Base-by-base conservation (phyloP, 2,329 filamentous ascomycete species). In the Beauveria rudraprayagi region DNA sequence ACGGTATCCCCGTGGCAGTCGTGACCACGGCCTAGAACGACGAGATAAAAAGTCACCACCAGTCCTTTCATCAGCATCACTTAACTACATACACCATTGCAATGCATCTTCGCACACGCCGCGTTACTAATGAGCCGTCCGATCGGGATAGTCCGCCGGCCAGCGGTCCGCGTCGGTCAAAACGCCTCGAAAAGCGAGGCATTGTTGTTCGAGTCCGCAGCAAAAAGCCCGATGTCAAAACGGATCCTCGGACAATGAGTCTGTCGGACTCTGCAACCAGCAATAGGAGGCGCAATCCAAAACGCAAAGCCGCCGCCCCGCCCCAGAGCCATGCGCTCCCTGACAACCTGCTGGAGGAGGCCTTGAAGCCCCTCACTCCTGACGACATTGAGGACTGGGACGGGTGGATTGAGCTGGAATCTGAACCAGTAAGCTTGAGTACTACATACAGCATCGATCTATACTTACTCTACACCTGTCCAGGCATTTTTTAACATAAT, bases 401-500 rank as follows among this genome's bases (percentile, higher is more conserved):
- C 55, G 88, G 88, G 26, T 93, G 89, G 85, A 83, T 87, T 62
- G 92, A 97, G 69, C 81, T 97, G 55, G 92, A 96, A 73, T 96
- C 91, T 7, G 92, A 97, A 64, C 92, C 92, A 8, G 91, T 91
- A 74, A 74, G 83, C 70, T 46, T 50, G 14, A 14, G 47, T 52
- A 5, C 3, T 11, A 22, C 30, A 37, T 40, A 10, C n/a, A 16
- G 6, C 5, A 37, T 37, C 34, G 34, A 37, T 51, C 7, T 28
- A 9, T 52, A 60, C 65, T 69, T 51, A 70, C 37, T 53, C 24
- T 34, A 8, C 19, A 19, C 17, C 56, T 22, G 1, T 63, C 19
- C 24, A 92, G 90, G 87, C 84, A 30, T 87, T 92, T 67, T 97
- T 97, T 78, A 94, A 92, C 68, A 84, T 86, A 44, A 93, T 97